phyloP scores from a whole-genome alignment of 2,329 filamentous ascomycete species.

The Stachybotrys elegans region DNA sequence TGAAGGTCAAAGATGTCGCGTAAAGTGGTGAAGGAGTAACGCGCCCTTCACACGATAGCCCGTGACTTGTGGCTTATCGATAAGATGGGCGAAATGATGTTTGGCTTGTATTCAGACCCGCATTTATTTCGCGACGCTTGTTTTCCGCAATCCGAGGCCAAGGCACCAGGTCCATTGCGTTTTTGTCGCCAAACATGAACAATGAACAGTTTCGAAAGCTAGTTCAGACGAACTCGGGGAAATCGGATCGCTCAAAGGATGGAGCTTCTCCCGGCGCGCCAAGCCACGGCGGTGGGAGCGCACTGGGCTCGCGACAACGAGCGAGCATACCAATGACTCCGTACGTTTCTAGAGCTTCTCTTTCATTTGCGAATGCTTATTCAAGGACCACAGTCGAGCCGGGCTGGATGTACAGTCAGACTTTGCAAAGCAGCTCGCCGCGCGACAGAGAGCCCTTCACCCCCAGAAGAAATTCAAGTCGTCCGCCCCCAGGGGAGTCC shows the following conservation, averaged over 20 bases:
- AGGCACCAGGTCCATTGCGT: no score
- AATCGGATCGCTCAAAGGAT: slow-evolving; percentile 35
- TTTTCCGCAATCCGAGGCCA: no score
- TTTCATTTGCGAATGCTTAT: no score
- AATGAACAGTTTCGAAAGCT: slow-evolving; percentile 91
- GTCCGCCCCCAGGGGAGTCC: slow-evolving; percentile 76
- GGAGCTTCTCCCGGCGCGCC: slow-evolving; percentile 33
- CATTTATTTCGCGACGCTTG: slow-evolving; percentile 8
- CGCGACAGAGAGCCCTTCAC: slow-evolving; percentile 54
- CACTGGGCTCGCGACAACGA: slow-evolving; percentile 71
- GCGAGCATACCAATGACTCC: slow-evolving; percentile 93
- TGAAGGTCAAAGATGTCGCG: no score
- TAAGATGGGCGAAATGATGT: no score
- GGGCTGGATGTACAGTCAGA: slow-evolving; percentile 57
- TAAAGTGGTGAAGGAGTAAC: slow-evolving; percentile 26
- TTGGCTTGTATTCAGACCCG: no score
- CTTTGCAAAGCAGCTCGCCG: slow-evolving; percentile 80
- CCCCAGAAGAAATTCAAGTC: slow-evolving; percentile 71
- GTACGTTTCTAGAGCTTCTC: no score
- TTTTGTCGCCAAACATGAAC: slow-evolving; percentile 59
- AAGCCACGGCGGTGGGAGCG: slow-evolving; percentile 28
- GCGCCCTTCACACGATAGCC: slow-evolving; percentile 32
- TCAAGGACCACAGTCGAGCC: no score
- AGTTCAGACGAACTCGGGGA: slow-evolving; percentile 47
- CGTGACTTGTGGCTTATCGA: no score